phyloP scores from a whole-genome alignment of 331 rosid genomes.

The Cucumis variabilis region DNA sequence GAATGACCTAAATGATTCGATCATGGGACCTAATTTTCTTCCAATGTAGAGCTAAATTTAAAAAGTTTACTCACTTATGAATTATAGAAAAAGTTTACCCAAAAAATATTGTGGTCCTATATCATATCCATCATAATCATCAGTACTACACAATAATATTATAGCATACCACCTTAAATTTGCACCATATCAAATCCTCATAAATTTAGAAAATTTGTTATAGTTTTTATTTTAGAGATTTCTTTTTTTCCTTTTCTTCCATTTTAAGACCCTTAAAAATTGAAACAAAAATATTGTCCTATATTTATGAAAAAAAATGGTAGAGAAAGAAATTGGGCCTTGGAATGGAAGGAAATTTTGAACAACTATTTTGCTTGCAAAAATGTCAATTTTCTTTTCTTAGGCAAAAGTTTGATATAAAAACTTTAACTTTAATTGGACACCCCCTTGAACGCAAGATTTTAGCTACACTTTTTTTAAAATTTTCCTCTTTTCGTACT shows the following conservation, averaged over 20 bases:
- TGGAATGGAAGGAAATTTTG: conserved; percentile 2
- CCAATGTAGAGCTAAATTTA: too few relatives aligned
- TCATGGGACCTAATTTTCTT: too few relatives aligned
- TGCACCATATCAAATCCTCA: neutral
- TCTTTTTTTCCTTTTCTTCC: neutral
- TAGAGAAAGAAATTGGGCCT: neutral
- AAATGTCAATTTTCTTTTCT: neutral
- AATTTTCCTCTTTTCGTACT: neutral
- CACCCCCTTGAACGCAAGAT: neutral
- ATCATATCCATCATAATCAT: too few relatives aligned
- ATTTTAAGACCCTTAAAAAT: neutral
- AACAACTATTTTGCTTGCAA: conserved; percentile 13
- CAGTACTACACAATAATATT: too few relatives aligned
- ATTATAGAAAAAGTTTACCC: too few relatives aligned
- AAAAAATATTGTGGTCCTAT: too few relatives aligned
- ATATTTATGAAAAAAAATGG: neutral
- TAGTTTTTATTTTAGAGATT: neutral
- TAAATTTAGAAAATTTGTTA: neutral
- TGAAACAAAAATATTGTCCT: neutral
- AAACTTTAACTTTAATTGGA: neutral
- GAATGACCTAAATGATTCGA: too few relatives aligned
- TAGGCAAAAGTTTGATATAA: neutral
- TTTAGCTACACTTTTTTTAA: neutral
- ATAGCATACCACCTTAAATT: neutral
- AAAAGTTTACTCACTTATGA: too few relatives aligned